A percentile compares a stretch with the other conserved stretches of the same genome.
Conservation (phyloP, 169 alveolate species). For the Plasmodium coatneyi region DNA sequence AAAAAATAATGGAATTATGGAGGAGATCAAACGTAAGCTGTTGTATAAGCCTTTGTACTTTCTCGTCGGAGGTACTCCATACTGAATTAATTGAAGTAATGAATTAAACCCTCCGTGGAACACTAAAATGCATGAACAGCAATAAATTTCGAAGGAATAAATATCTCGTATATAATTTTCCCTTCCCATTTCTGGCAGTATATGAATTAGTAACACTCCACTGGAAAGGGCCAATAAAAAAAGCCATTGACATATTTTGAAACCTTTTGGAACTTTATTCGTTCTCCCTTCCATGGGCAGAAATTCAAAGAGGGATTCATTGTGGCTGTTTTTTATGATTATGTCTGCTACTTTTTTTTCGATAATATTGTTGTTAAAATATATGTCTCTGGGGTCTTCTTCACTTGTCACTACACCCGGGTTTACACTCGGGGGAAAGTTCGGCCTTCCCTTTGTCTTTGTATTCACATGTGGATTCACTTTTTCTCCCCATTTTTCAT, state of each 20-base stretch:
- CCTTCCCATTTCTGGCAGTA: conserved; percentile 47
- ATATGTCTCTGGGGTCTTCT: conserved; percentile 39
- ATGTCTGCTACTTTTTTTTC: conserved; percentile 58
- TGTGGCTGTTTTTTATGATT: conserved; percentile 62
- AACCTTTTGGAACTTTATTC: conserved; percentile 54
- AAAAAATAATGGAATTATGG: conserved; percentile 70
- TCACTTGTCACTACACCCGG: not conserved
- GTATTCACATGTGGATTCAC: not conserved
- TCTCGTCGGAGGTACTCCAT: conserved; percentile 63
- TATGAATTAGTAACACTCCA: conserved; percentile 65
- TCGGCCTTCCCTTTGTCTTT: not conserved
- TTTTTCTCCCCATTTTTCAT: not conserved
- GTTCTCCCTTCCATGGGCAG: conserved; percentile 75
- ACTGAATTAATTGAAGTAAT: conserved; percentile 61
- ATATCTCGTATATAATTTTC: conserved; percentile 68
- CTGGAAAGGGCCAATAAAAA: conserved; percentile 42
- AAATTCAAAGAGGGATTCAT: conserved; percentile 50
- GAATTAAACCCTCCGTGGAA: conserved; percentile 74
- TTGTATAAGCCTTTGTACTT: conserved; percentile 70
- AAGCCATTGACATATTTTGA: conserved; percentile 39
- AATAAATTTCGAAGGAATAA: conserved; percentile 52
- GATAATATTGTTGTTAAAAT: conserved; percentile 44
- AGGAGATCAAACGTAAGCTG: conserved; percentile 65
- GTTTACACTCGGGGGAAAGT: not conserved
- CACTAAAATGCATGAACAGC: conserved; percentile 58